A percentile compares a stretch with the other conserved stretches of the same genome.
phyloP scores from a whole-genome alignment of 495 filamentous ascomycete genomes.

The Trichoderma gamsii region DNA sequence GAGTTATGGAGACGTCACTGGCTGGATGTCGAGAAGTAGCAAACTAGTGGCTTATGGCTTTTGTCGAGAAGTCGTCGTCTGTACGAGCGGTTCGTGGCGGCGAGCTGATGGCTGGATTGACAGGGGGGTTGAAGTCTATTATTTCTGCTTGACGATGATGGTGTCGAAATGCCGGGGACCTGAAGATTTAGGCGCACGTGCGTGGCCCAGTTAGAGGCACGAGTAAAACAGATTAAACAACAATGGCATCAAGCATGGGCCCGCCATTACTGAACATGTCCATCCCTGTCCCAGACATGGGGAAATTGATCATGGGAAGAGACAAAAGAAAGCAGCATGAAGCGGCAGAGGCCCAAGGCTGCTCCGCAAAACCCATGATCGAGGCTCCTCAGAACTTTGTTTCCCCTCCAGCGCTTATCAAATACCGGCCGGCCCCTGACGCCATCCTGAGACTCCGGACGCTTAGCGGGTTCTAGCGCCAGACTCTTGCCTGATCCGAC shows the following conservation, averaged over 20 bases:
- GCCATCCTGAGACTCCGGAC: not conserved
- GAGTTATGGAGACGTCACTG: conserved; percentile 13
- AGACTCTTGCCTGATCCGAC: not conserved
- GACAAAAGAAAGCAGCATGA: not conserved
- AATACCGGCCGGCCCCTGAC: conserved; percentile 1
- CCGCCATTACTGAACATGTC: not conserved
- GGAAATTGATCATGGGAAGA: not conserved
- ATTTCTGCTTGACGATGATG: not conserved
- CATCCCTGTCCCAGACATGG: not conserved
- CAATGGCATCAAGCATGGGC: not conserved
- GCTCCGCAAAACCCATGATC: not conserved
- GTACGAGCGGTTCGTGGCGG: not conserved
- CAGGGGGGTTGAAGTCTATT: not conserved
- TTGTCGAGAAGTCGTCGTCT: not conserved
- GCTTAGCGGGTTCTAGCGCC: conserved; percentile 3
- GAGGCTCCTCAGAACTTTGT: not conserved
- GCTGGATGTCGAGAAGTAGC: not conserved
- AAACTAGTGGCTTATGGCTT: not conserved
- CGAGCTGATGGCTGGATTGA: not conserved
- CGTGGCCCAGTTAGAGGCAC: not conserved
- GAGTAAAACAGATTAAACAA: not conserved
- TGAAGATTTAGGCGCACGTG: not conserved
- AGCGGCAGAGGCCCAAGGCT: not conserved
- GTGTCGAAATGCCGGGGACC: not conserved
- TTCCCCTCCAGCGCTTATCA: not conserved